Conservation (phyloP, 1,284 basidiomycete species). For the Ganoderma sinense region DNA sequence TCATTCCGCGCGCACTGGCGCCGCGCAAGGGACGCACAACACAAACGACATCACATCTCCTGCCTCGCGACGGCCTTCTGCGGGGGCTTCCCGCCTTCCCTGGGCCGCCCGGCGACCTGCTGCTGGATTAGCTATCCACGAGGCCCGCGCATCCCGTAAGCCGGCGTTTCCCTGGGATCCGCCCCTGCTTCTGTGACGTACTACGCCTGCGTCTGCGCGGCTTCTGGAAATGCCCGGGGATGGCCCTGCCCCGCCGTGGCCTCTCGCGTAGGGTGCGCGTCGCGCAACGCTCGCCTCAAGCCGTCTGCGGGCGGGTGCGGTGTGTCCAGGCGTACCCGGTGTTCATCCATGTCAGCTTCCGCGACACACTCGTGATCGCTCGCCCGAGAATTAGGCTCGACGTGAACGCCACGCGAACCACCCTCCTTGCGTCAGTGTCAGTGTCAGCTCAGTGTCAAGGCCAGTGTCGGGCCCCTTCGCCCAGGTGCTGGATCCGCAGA, state of each 20-base stretch:
- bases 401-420: conserved; percentile 3
- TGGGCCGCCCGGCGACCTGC: conserved; percentile 8
- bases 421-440: background rate
- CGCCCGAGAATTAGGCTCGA: conserved; percentile 3
- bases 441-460: background rate
- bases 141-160: conserved; percentile 17
- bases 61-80: conserved; percentile 16
- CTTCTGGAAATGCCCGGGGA: conserved; percentile 9
- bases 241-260: conserved; percentile 12
- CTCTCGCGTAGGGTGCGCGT: background rate
- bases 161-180: conserved; percentile 12
- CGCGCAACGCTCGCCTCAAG: conserved; percentile 2
- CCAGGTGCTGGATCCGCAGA: conserved; percentile 5
- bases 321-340: background rate
- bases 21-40: conserved; percentile 3
- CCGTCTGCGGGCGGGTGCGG: background rate
- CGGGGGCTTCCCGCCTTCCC: conserved; percentile 17
- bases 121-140: conserved; percentile 21
- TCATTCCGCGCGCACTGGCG: conserved; percentile 4
- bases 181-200: conserved; percentile 22
- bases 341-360: background rate
- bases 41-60: background rate
- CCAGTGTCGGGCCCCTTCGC: background rate
- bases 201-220: conserved; percentile 1
- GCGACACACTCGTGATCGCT: conserved; percentile 1